Base-by-base conservation (phyloP, 352 stramenopile genomes). In the Phytopythium sindhum region DNA sequence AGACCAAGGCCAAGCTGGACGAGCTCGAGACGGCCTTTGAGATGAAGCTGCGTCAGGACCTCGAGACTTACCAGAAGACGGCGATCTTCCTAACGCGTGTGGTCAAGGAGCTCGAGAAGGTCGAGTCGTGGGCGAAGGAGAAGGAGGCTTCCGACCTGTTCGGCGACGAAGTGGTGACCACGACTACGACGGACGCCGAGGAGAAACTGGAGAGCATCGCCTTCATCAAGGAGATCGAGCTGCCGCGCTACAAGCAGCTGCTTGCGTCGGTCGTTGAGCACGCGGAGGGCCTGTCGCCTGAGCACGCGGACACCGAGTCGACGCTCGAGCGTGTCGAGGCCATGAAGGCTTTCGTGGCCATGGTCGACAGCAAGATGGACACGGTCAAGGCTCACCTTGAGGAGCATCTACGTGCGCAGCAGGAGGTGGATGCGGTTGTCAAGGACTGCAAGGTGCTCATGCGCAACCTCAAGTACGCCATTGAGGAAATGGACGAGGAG, bases 401-500 rank as follows among this genome's bases (percentile, higher is more conserved):
- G 31, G 71, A 91, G 41, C 76, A 71, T 35, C 63, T 95, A 19
- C 75, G 74, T 14, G 71, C 79, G 21, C 85, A 94, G 52, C 71
- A 80, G 56, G 75, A 91, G 56, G 75, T 95, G 15, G 86, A 93
- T 48, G 80, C 81, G 1, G 88, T 97, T 19, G 88, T 90, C 35
- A 94, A 96, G 72, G 88, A 95, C 63, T 89, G 80, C 73, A 94
- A 92, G 67, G 72, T 88, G 11, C 68, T 91, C 41, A 92, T 93
- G 77, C 84, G 86, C 47, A 93, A 90, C 60, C 79, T 97, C 44
- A 95, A 94, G 78, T 95, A 96, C 67, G 80, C 83, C 9, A 90
- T 96, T 17, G 86, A 94, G 66, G 81, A 93, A 61, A 89, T 97
- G 80, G 88, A 96, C 50, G 86, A 96, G 64, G 84, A 95, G 67